Evolutionary conservation across 805 yeast genomes (phyloP).

Genomic region (Priceomyces haplophilus): DNA sequence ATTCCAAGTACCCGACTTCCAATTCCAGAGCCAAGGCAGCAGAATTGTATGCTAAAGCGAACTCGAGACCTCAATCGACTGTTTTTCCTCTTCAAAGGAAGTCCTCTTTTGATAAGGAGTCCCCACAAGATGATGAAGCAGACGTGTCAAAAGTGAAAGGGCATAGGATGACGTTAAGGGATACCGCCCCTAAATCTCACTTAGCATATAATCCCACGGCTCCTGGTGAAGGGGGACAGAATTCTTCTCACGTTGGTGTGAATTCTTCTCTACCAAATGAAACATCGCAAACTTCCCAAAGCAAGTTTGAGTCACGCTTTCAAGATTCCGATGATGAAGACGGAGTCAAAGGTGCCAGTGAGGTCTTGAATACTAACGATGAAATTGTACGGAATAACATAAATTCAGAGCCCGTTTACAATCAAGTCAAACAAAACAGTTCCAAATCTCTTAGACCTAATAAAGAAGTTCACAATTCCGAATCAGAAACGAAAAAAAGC

Average conservation of each 20-base stretch:
- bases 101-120: constrained; percentile 58
- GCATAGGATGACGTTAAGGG: constrained; percentile 7
- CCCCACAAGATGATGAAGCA: constrained; percentile 14
- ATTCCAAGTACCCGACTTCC: constrained; percentile 40
- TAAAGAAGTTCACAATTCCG: background rate
- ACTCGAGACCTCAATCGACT: constrained; percentile 37
- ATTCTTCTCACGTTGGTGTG: background rate
- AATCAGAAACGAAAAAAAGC: constrained; percentile 18
- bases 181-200: background rate
- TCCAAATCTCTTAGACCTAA: background rate
- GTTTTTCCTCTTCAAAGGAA: constrained; percentile 41
- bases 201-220: background rate
- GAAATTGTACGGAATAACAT: background rate
- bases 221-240: background rate
- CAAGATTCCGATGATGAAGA: constrained; percentile 62
- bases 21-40: constrained; percentile 47
- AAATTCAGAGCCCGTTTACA: background rate
- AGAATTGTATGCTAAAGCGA: constrained; percentile 52
- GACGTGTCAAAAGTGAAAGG: constrained; percentile 17
- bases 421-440: background rate
- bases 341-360: background rate
- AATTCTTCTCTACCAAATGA: background rate
- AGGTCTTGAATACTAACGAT: background rate
- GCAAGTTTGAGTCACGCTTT: constrained; percentile 50
- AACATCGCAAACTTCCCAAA: background rate